Evolutionary conservation across 2,329 filamentous ascomycete genomes (phyloP), one percentile per base, ranked within the genome.

Genomic region (Leptographium wingfieldii): DNA sequence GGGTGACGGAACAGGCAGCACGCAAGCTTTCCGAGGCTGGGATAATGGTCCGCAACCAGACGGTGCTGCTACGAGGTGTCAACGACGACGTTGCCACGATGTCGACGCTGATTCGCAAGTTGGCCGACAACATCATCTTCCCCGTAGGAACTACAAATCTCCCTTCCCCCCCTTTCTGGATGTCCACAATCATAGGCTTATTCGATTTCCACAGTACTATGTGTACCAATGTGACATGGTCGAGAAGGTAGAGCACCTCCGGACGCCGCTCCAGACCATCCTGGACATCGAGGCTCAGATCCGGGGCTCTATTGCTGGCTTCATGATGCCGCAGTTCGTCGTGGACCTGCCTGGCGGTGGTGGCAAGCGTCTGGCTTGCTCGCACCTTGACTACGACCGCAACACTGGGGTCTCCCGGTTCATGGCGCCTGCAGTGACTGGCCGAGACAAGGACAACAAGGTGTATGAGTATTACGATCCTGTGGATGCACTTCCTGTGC

Each of bases 221-320:
- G 78, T 86, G 57, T 86, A 86, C 68, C 82, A 85, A 66, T 80
- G 79, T 55, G 83, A 86, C 67, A 81, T 86, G 77, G 80, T 85
- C 10, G 69, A 73, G 33, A 79, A 77, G 53, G 74, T 82, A 2
- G 83, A 86, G 70, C 82, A 86, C 65, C 72, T 85, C 27, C 79
- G 83, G 9, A 86, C 83, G 0, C 81, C 82, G 2, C 73, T 86
- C 12, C 73, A 75, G 52, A 81, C 78, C 2, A 83, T 83, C 55
- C 73, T 85, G 19, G 71, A 81, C 22, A 71, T 86, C 0, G 82
- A 86, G 68, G 73, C 76, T 27, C 68, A 80, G 51, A 74, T 86
- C 59, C 78, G 80, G 12, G 83, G 83, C 35, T 80, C 76, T 0
- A 80, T 85, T 53, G 82, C 81, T 0, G 83, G 83, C 1, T 86